phyloP scores from a whole-genome alignment of 2,329 filamentous ascomycete genomes.

The Fusarium sp. region DNA sequence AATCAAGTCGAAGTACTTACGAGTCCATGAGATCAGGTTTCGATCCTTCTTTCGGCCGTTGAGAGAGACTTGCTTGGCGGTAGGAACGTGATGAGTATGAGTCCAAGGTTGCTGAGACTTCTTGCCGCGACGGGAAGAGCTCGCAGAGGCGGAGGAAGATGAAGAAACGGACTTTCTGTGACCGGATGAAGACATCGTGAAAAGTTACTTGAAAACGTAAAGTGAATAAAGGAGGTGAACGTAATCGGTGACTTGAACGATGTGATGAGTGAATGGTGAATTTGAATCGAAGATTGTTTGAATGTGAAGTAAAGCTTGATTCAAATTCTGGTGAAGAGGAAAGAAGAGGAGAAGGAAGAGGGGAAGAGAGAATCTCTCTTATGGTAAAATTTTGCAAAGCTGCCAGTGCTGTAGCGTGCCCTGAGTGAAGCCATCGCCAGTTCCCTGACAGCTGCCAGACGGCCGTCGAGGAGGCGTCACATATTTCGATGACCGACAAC shows the following conservation, averaged over 20 bases:
- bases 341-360: neutral
- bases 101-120: constrained; percentile 27
- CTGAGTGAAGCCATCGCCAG: neutral
- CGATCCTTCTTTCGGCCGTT: constrained; percentile 49
- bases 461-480: neutral
- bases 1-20: constrained; percentile 44
- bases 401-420: neutral
- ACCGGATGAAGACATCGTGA: neutral
- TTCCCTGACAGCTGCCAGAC: neutral
- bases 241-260: neutral
- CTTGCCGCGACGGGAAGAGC: neutral
- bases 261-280: neutral
- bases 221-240: neutral
- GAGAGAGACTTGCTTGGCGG: constrained; percentile 36
- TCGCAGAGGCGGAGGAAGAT: neutral
- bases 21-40: constrained; percentile 54
- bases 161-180: neutral
- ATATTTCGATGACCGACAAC: neutral
- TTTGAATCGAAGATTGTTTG: neutral
- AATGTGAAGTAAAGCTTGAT: neutral
- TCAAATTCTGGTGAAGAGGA: neutral
- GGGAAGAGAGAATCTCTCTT: neutral
- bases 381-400: neutral
- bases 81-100: constrained; percentile 40
- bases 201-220: neutral